Conservation (phyloP, 2,329 filamentous ascomycete species). For the Lasiodiplodia theobromae region DNA sequence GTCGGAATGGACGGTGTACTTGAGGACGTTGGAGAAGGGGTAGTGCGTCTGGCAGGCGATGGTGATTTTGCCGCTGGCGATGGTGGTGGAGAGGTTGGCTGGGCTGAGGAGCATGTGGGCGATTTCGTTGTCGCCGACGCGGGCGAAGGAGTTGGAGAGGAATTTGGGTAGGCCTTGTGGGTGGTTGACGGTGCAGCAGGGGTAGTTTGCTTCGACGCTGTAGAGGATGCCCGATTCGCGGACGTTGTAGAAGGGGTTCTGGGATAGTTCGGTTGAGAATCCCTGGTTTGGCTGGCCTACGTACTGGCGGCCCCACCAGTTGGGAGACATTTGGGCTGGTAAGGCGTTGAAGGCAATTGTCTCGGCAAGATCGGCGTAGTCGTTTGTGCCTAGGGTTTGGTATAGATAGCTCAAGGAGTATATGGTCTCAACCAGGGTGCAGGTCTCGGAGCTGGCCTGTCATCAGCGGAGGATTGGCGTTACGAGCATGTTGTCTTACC, state of each 20-base stretch:
- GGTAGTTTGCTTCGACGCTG: slow-evolving; percentile 59
- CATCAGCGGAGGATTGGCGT: not conserved
- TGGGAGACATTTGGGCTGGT: slow-evolving; percentile 58
- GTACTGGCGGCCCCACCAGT: slow-evolving; percentile 66
- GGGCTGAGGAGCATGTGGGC: slow-evolving; percentile 61
- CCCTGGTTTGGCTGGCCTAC: slow-evolving; percentile 63
- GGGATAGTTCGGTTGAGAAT: slow-evolving; percentile 51
- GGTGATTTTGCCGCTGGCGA: slow-evolving; percentile 45
- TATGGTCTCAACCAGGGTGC: slow-evolving; percentile 60
- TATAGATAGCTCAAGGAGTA: slow-evolving; percentile 62
- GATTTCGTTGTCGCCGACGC: slow-evolving; percentile 52
- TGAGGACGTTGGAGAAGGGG: slow-evolving; percentile 52
- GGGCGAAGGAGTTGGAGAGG: slow-evolving; percentile 54
- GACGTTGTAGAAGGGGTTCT: slow-evolving; percentile 58
- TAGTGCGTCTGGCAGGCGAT: slow-evolving; percentile 59
- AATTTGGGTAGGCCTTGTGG: slow-evolving; percentile 65
- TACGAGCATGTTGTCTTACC: slow-evolving; percentile 21
- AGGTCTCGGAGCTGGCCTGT: slow-evolving; percentile 52
- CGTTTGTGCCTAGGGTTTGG: slow-evolving; percentile 54
- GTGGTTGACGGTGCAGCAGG: slow-evolving; percentile 67
- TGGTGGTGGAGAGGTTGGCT: slow-evolving; percentile 48
- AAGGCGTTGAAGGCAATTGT: slow-evolving; percentile 63
- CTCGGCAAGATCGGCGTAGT: slow-evolving; percentile 61
- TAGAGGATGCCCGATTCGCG: slow-evolving; percentile 56
- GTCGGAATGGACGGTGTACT: slow-evolving; percentile 50